Evolutionary conservation across 2,329 filamentous ascomycete species (phyloP), one percentile per base, ranked within the genome.

Genomic region (Ophiocordyceps camponoti-rufipedis): DNA sequence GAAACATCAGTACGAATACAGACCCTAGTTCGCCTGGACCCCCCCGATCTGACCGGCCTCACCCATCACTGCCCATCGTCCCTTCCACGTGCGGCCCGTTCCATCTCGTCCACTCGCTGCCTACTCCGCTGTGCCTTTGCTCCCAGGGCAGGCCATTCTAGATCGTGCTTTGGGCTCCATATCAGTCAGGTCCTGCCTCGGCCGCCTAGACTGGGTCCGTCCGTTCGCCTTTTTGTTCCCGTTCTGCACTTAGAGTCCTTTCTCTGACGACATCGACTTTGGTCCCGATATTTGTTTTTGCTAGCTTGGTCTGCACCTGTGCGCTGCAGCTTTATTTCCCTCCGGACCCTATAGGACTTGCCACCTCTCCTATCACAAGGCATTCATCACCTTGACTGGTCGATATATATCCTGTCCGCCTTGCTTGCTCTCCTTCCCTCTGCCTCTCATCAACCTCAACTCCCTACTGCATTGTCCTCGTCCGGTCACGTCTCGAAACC

Each of bases 261-360:
- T 23, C 45, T 40, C 44, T 49, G 46, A 49, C 45, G 45, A 47
- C 48, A 49, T 49, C 33, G 43, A 35, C 28, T 45, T 39, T 39
- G 35, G 16, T 39, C 3, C 18, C 16, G 6, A 9, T 16, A 7
- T 38, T 38, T n/a, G 7, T 39, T 39, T 10, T 10, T 39, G 10
- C n/a, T 23, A 23, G 23, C 23, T 10, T n/a, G n/a, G 18, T 10
- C 18, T 39, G 10, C 18, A 39, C 35, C 35, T 38, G 35, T n/a
- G 14, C 35, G 3, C n/a, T 38, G 35, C 35, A 38, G 33, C 16
- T 18, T 18, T 16, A 6, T 39, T 19, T 16, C n/a, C n/a, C 16
- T 8, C 10, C 35, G 16, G 10, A n/a, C 35, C 5, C 10, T 9
- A 5, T 39, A n/a, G n/a, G 35, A n/a, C 5, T 39, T 39, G 35